A percentile compares a stretch with the other conserved stretches of the same genome.
Conservation (phyloP, 1,284 basidiomycete species). For the Fomitiporia mediterranea region DNA sequence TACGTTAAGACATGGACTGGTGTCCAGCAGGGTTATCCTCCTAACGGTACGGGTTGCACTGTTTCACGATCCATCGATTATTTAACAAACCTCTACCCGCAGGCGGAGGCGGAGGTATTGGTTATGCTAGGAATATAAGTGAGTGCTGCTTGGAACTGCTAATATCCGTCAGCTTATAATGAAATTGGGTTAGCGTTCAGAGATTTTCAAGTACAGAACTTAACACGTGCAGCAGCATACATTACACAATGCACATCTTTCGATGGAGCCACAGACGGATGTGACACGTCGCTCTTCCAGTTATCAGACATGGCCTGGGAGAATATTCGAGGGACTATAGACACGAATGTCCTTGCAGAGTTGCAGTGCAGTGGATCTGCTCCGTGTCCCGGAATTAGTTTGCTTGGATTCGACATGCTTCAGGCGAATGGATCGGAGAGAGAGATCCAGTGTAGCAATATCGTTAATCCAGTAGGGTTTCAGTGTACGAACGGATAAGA, state of each 20-base stretch:
- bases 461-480: conserved; percentile 28
- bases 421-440: conserved; percentile 21
- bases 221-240: conserved; percentile 26
- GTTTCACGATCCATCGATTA: neutral
- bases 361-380: conserved; percentile 32
- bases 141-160: neutral
- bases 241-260: conserved; percentile 34
- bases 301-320: conserved; percentile 34
- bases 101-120: neutral
- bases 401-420: conserved; percentile 27
- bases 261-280: conserved; percentile 30
- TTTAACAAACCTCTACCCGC: neutral
- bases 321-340: conserved; percentile 27
- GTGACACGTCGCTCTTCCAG: conserved; percentile 33
- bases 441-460: conserved; percentile 26
- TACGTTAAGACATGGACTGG: conserved; percentile 33
- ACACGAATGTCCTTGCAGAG: conserved; percentile 26
- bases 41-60: conserved; percentile 26
- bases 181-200: conserved; percentile 26
- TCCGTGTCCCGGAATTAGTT: conserved; percentile 28
- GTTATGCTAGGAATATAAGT: neutral
- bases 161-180: neutral
- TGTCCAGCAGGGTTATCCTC: conserved; percentile 29
- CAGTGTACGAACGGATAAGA: conserved; percentile 28
- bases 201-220: conserved; percentile 28